These are phyloP conservation scores for Phytophthora tentaculata DNA, from an alignment of 352 stramenopile species.

Conservation along the genomic window DNA sequence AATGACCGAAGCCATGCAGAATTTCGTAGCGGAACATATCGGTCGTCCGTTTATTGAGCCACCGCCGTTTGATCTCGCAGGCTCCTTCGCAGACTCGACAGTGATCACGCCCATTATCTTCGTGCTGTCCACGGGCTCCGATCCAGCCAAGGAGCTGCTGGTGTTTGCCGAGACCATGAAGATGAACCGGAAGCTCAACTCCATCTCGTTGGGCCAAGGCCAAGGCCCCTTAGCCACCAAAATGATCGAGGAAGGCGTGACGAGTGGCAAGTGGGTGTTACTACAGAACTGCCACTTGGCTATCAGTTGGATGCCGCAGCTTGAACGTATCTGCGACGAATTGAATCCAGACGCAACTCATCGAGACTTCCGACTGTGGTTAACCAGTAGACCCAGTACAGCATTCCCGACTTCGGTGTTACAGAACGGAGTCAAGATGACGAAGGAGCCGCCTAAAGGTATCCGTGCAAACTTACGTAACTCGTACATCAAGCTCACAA, in stretches of 20 bases:
- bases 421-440: slow-evolving; percentile 97
- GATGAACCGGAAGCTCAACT: slow-evolving; percentile 92
- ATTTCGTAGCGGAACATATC: slow-evolving; percentile 89
- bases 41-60: slow-evolving; percentile 92
- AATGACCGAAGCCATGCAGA: slow-evolving; percentile 90
- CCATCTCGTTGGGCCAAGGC: slow-evolving; percentile 94
- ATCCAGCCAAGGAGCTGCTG: slow-evolving; percentile 93
- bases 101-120: slow-evolving; percentile 93
- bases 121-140: slow-evolving; percentile 93
- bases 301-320: slow-evolving; percentile 95
- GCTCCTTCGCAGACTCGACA: slow-evolving; percentile 91
- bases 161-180: slow-evolving; percentile 87
- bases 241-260: slow-evolving; percentile 90
- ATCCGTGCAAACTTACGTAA: slow-evolving; percentile 94
- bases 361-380: slow-evolving; percentile 94
- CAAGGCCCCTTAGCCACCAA: slow-evolving; percentile 90
- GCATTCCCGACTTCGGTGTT: slow-evolving; percentile 93
- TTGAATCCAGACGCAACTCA: slow-evolving; percentile 83
- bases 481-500: slow-evolving; percentile 95
- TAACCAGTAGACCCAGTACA: slow-evolving; percentile 90
- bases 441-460: slow-evolving; percentile 95
- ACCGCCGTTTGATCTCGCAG: slow-evolving; percentile 90
- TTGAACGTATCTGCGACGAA: slow-evolving; percentile 95
- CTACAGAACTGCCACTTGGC: slow-evolving; percentile 96
- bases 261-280: slow-evolving; percentile 94